Percentiles rank a stretch among this genome's conserved stretches.
phyloP scores from a whole-genome alignment of 2,329 filamentous ascomycete genomes.

The Penicillium sp. region DNA sequence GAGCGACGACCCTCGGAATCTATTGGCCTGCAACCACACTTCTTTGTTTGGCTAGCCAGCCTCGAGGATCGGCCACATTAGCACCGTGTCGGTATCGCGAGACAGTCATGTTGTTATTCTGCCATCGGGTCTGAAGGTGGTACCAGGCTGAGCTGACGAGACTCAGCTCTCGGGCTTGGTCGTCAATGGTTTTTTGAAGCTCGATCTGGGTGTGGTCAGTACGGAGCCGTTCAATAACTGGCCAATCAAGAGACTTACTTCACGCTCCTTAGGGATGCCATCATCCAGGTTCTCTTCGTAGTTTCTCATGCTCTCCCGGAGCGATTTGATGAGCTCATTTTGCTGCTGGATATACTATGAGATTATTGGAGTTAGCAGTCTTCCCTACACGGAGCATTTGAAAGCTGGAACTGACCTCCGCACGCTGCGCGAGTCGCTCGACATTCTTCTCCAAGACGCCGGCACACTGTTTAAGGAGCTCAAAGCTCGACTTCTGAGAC shows the following conservation, averaged over 20 bases:
- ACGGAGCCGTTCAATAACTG: background rate
- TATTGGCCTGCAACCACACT: constrained; percentile 40
- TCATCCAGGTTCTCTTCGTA: constrained; percentile 39
- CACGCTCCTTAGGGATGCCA: constrained; percentile 39
- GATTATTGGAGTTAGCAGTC: constrained; percentile 11
- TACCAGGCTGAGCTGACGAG: constrained; percentile 50
- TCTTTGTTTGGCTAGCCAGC: constrained; percentile 47
- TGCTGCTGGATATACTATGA: constrained; percentile 43
- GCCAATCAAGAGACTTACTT: constrained; percentile 30
- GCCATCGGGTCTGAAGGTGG: constrained; percentile 45
- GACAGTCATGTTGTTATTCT: constrained; percentile 43
- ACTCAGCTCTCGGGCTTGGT: constrained; percentile 43
- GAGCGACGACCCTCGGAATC: background rate
- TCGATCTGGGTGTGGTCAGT: constrained; percentile 33
- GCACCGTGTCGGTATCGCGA: constrained; percentile 41
- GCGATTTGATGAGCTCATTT: constrained; percentile 42
- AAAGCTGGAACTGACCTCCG: constrained; percentile 37
- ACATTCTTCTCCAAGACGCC: constrained; percentile 57
- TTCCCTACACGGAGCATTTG: background rate
- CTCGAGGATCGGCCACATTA: constrained; percentile 39
- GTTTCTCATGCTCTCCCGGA: constrained; percentile 42
- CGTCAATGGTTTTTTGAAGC: constrained; percentile 41
- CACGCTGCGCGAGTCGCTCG: constrained; percentile 42
- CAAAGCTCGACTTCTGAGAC: constrained; percentile 36
- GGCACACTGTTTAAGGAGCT: constrained; percentile 46